A percentile compares a stretch with the other conserved stretches of the same genome.
Evolutionary conservation across 2,329 filamentous ascomycete species (phyloP).

Genomic region (Cylindrodendrum hubeiense): DNA sequence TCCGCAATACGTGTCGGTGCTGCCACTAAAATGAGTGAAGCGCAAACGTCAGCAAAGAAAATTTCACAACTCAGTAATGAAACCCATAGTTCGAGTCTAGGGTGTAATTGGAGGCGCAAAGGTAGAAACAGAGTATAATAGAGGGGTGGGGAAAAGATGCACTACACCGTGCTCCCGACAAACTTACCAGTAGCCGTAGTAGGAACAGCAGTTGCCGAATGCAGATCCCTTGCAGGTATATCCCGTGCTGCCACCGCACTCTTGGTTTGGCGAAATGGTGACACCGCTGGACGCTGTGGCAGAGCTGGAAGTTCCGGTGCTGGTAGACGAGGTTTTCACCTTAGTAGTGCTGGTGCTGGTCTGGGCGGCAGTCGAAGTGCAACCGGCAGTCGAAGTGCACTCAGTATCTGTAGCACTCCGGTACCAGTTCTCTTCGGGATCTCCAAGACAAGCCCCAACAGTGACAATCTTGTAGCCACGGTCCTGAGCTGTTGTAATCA

Average conservation of each 20-base stretch:
- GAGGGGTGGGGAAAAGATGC: neutral
- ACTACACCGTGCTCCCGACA: neutral
- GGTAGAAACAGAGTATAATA: too few relatives aligned
- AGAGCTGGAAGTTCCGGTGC: neutral
- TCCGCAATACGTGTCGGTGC: constrained; percentile 53
- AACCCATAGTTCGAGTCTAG: too few relatives aligned
- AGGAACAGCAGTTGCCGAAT: constrained; percentile 56
- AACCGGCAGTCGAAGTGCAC: too few relatives aligned
- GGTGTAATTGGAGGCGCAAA: too few relatives aligned
- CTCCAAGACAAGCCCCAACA: constrained; percentile 69
- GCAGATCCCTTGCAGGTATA: constrained; percentile 52
- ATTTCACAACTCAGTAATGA: too few relatives aligned
- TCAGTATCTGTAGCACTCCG: too few relatives aligned
- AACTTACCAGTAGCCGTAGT: constrained; percentile 55
- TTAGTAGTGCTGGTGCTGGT: constrained; percentile 18
- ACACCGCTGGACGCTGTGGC: constrained; percentile 36
- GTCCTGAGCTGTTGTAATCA: constrained; percentile 55
- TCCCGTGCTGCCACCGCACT: constrained; percentile 50
- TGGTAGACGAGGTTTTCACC: constrained; percentile 22
- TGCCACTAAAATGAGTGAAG: constrained; percentile 46
- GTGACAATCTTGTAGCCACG: constrained; percentile 64
- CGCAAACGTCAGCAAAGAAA: neutral
- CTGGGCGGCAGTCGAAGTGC: too few relatives aligned
- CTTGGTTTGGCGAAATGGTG: constrained; percentile 50
- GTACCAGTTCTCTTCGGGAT: constrained; percentile 65